Evolutionary conservation across 345 rosid genomes (phyloP), one percentile per base, ranked within the genome.

Genomic region (Moringa oleifera): DNA sequence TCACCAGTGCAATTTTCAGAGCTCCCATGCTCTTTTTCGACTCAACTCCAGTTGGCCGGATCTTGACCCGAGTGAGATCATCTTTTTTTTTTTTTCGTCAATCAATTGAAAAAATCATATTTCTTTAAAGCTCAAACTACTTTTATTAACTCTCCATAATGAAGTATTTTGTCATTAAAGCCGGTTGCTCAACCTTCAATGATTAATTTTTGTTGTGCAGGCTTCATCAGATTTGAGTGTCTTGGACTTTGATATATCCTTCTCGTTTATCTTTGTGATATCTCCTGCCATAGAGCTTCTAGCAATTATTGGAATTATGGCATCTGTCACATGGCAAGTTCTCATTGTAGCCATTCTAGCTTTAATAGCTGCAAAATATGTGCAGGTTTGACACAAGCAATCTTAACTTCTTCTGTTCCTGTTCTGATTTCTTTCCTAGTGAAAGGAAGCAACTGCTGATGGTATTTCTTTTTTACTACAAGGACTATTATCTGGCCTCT

Each of bases 11-110:
- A 23, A 62, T 90, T 0, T 83, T 87, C 50, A 80, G 73, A 73
- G 87, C 94, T 67, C 89, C 94, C 0, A 85, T 87, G 97, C 79
- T 81, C 36, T 90, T 90, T 79, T 87, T 87, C 0, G 88, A 85
- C 66, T 87, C 90, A 55, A 87, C 95, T 57, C 97, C 91, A 0
- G 84, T 85, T 25, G 90, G 95, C 8, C 75, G 95, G 68, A 83
- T 87, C 67, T 73, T 80, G 59, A 85, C 97, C 24, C 76, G 92
- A 63, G 97, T 90, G 12, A 80, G 82, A 71, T 54, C 2, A 0
- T 62, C 28, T 21, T 61, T 0, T 47, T 51, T 18, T 31, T n/a
- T n/a, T n/a, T n/a, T n/a, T n/a, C n/a, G n/a, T n/a, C 33, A 5
- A 25, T 24, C 13, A 47, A 47, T 47, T 47, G 19, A 47, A 47